These are phyloP conservation scores for Anthoceros angustus DNA, from an alignment of 225 moss, liverwort and hornwort genomes.

Conservation along the genomic window DNA sequence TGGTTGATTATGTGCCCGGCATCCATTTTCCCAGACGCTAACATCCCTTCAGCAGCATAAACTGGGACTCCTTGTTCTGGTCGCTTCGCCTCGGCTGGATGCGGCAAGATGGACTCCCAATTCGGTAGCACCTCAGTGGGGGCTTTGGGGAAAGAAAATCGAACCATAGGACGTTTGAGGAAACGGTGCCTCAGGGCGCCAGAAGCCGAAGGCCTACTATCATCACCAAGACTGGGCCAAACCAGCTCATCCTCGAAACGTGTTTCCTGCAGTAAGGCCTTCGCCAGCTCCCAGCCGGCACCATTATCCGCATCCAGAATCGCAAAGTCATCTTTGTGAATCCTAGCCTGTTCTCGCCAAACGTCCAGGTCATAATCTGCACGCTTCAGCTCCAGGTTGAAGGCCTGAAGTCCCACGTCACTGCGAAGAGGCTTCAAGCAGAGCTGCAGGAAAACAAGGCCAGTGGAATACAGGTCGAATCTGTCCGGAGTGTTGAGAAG, in stretches of 20 bases:
- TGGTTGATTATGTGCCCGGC: background rate
- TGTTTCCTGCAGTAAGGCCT: slow-evolving; percentile 67
- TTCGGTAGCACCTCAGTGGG: slow-evolving; percentile 13
- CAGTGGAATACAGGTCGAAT: slow-evolving; percentile 81
- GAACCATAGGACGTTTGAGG: slow-evolving; percentile 20
- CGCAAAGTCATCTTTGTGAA: slow-evolving; percentile 50
- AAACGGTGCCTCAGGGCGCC: slow-evolving; percentile 72
- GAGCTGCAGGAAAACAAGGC: slow-evolving; percentile 76
- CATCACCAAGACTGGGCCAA: slow-evolving; percentile 78
- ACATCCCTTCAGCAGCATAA: background rate
- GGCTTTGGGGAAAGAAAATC: slow-evolving; percentile 19
- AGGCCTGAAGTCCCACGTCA: slow-evolving; percentile 54
- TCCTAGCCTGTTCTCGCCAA: slow-evolving; percentile 57
- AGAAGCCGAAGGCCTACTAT: slow-evolving; percentile 67
- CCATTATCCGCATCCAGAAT: slow-evolving; percentile 81
- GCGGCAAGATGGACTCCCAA: background rate
- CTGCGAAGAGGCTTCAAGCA: slow-evolving; percentile 68
- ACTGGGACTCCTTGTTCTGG: background rate
- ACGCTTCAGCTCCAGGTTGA: slow-evolving; percentile 64
- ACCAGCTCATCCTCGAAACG: slow-evolving; percentile 43
- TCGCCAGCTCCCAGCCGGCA: slow-evolving; percentile 94
- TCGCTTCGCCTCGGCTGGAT: background rate
- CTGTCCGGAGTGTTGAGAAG: slow-evolving; percentile 85
- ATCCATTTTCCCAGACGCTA: background rate
- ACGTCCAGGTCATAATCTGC: slow-evolving; percentile 48